Conservation (phyloP, 108 stramenopile genomes). For the Stephanodiscus minutulus region DNA sequence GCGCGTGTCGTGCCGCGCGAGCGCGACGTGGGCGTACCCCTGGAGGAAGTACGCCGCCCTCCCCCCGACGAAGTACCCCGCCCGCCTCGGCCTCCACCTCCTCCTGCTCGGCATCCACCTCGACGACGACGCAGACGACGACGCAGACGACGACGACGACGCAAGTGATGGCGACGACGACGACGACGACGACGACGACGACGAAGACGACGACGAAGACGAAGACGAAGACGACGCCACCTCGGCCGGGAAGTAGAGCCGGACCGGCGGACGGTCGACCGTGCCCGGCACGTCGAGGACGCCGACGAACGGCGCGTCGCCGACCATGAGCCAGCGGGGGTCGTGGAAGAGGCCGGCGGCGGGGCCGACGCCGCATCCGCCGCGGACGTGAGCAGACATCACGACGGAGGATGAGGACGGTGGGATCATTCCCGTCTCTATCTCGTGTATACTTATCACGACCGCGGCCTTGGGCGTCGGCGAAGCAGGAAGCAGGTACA, state of each 20-base stretch:
- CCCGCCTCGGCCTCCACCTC: conserved; percentile 3
- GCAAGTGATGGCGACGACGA: too few relatives aligned
- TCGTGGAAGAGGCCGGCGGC: conserved; percentile 28
- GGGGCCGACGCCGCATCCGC: too few relatives aligned
- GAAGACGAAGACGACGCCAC: not conserved
- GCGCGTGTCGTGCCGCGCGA: conserved; percentile 36
- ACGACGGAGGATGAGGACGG: too few relatives aligned
- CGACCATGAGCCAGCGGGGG: conserved; percentile 26
- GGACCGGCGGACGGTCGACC: conserved; percentile 33
- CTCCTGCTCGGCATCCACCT: not conserved
- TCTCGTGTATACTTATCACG: too few relatives aligned
- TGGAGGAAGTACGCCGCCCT: conserved; percentile 37
- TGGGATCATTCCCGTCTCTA: too few relatives aligned
- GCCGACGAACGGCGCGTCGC: conserved; percentile 37
- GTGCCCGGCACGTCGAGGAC: conserved; percentile 37
- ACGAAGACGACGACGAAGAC: not conserved
- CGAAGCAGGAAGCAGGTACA: too few relatives aligned
- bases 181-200: too few relatives aligned
- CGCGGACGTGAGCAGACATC: too few relatives aligned
- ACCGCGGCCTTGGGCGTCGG: too few relatives aligned
- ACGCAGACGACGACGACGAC: not conserved
- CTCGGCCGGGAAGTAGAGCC: conserved; percentile 40
- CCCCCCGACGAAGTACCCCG: conserved; percentile 28
- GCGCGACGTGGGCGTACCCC: conserved; percentile 31
- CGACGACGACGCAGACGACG: too few relatives aligned